A percentile compares a stretch with the other conserved stretches of the same genome.
Conservation (phyloP, 805 yeast genomes). For the Ogataea haglerorum region DNA sequence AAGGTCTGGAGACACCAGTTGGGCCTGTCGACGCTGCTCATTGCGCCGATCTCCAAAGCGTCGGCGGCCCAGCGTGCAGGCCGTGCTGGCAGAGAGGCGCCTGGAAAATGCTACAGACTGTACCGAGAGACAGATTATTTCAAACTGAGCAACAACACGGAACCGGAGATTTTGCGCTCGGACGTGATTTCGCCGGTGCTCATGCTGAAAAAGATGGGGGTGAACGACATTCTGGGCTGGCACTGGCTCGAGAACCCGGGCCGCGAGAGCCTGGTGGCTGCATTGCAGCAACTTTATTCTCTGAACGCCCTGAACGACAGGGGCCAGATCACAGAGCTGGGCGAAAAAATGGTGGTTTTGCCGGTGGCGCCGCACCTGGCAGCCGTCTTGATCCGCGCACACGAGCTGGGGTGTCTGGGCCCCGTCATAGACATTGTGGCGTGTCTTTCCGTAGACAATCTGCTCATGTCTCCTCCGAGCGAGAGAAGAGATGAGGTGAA, state of each 20-base stretch:
- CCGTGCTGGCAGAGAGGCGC: slow-evolving; percentile 97
- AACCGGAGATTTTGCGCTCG: slow-evolving; percentile 86
- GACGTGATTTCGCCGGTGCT: slow-evolving; percentile 83
- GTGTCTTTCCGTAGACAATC: slow-evolving; percentile 88
- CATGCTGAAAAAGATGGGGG: slow-evolving; percentile 78
- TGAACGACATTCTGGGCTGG: slow-evolving; percentile 82
- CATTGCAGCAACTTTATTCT: slow-evolving; percentile 73
- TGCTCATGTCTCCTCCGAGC: slow-evolving; percentile 73
- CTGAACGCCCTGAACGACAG: slow-evolving; percentile 73
- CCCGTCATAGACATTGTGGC: slow-evolving; percentile 86
- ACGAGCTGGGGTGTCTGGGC: slow-evolving; percentile 45
- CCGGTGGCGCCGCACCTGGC: slow-evolving; percentile 93
- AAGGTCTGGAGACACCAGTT: slow-evolving; percentile 93
- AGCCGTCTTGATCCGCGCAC: slow-evolving; percentile 75
- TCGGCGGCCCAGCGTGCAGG: slow-evolving; percentile 95
- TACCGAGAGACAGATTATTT: slow-evolving; percentile 71
- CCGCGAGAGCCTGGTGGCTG: slow-evolving; percentile 66
- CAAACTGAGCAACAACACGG: slow-evolving; percentile 72
- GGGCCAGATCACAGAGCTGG: slow-evolving; percentile 76
- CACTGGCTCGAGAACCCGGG: slow-evolving; percentile 93
- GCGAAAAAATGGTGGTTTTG: slow-evolving; percentile 80
- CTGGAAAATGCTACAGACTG: slow-evolving; percentile 85
- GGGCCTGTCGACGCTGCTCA: slow-evolving; percentile 87
- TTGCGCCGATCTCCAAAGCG: slow-evolving; percentile 90
- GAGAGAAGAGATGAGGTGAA: slow-evolving; percentile 83